Conservation (phyloP, 139 green algal genomes). For the Tetraselmis chui region DNA sequence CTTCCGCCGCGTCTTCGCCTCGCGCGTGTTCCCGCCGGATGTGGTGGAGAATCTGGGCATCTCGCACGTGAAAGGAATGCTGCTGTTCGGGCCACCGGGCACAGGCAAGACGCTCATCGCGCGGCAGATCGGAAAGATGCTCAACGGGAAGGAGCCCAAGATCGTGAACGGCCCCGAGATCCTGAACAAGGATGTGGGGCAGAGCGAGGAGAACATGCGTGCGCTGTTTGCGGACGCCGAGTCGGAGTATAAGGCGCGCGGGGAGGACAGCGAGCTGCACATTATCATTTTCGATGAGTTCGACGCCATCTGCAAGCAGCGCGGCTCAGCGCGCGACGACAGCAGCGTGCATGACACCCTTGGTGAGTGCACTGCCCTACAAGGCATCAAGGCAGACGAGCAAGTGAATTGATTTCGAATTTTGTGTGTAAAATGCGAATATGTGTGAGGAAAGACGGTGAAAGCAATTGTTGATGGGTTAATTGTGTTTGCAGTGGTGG, state of each 20-base stretch:
- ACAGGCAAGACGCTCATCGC: conserved; percentile 99
- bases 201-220: conserved; percentile 94
- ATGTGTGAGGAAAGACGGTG: too few species aligned
- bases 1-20: conserved; percentile 93
- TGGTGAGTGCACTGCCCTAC: too few species aligned
- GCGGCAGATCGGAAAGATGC: conserved; percentile 97
- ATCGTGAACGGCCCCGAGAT: conserved; percentile 69
- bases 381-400: too few species aligned
- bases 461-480: too few species aligned
- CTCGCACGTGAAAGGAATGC: conserved; percentile 90
- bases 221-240: conserved; percentile 95
- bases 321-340: conserved; percentile 72
- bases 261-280: conserved; percentile 85
- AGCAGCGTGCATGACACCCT: conserved; percentile 92
- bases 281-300: conserved; percentile 99
- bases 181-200: conserved; percentile 85
- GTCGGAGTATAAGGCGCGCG: conserved; percentile 54
- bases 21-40: conserved; percentile 81
- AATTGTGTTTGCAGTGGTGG: too few species aligned
- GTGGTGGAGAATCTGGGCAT: conserved; percentile 90
- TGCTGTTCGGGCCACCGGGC: conserved; percentile 71
- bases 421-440: too few species aligned
- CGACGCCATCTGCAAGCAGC: conserved; percentile 95
- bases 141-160: conserved; percentile 98
- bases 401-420: too few species aligned